Base-by-base conservation (phyloP, 2,329 filamentous ascomycete genomes). In the Apiospora marii region DNA sequence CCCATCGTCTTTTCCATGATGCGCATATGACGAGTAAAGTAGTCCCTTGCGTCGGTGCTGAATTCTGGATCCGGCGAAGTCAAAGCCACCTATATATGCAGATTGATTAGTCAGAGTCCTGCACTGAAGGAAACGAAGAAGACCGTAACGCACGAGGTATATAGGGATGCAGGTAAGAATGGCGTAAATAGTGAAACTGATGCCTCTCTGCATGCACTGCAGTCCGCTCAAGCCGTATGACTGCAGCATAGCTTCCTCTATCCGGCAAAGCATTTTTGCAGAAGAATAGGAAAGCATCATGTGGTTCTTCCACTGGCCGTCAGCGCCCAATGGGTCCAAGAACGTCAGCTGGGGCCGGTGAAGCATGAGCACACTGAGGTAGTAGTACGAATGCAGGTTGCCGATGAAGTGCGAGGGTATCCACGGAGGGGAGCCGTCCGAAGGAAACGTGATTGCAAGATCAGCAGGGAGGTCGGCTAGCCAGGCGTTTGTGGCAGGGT, bases 111-210 rank as follows among this genome's bases (percentile, higher is more conserved):
- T 22, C 78, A 41, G 78, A 72, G 37, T 68, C 64, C 27, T 16
- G 41, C 30, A 43, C 51, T 22, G 22, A 24, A 34, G 44, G 34
- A 61, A 71, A 49, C n/a, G 67, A 73, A 64, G 71, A 72, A 46
- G 46, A 49, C 70, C 69, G 68, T 53, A 41, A 89, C 94, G 83
- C 87, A 98, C 96, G 83, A 98, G 83, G 82, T 98, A 95, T 71
- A 98, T 88, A 83, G 98, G 95, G 34, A 96, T 95, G 84, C 95
- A 98, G 0, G 94, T 96, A 67, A 98, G 85, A 37, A 98, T 91
- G 72, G 92, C 91, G 79, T 98, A 98, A n/a, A 98, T 94, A 7
- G 94, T 94, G 79, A 98, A 98, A 82, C 95, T 98, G 80, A 97
- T 95, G 51, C 96, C 96, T 76, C 96, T 90, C 79, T 96, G 92